Conservation (phyloP, 1,284 basidiomycete species). For the Meripilus lineatus region DNA sequence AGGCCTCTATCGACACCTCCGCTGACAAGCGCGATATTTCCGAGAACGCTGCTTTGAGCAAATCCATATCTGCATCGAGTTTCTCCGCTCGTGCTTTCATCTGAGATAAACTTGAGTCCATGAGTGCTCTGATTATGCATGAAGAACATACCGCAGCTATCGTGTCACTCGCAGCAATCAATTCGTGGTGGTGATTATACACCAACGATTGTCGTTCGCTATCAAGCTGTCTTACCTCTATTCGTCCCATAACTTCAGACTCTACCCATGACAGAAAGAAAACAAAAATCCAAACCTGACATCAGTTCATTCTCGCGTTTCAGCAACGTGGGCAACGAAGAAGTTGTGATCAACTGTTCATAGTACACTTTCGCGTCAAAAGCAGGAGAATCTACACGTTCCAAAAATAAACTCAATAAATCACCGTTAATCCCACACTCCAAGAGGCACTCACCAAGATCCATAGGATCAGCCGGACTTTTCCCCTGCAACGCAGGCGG, state of each 20-base stretch:
- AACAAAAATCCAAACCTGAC: slow-evolving; percentile 39
- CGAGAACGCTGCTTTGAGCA: slow-evolving; percentile 73
- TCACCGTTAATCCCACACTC: slow-evolving; percentile 2
- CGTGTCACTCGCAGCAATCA: slow-evolving; percentile 89
- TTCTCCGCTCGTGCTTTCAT: slow-evolving; percentile 83
- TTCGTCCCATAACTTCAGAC: background rate
- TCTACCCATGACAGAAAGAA: background rate
- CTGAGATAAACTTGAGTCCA: slow-evolving; percentile 32
- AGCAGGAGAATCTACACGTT: slow-evolving; percentile 59
- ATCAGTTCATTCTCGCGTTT: slow-evolving; percentile 77
- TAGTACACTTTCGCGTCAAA: slow-evolving; percentile 82
- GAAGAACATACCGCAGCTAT: slow-evolving; percentile 68
- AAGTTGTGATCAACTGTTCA: slow-evolving; percentile 78
- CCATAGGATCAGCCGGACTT: slow-evolving; percentile 68
- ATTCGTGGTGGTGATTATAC: slow-evolving; percentile 92
- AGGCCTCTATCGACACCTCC: slow-evolving; percentile 44
- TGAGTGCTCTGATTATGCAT: background rate
- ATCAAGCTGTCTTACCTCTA: slow-evolving; percentile 84
- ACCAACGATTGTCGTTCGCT: slow-evolving; percentile 87
- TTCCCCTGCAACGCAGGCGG: slow-evolving; percentile 51
- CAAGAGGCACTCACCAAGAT: slow-evolving; percentile 49
- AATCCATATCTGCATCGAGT: slow-evolving; percentile 77
- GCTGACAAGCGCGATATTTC: slow-evolving; percentile 77
- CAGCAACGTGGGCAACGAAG: slow-evolving; percentile 64
- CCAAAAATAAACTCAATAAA: background rate